These are phyloP conservation scores for Aspergillus pseudoterreus DNA, from an alignment of 2,329 filamentous ascomycete genomes.

Conservation along the genomic window DNA sequence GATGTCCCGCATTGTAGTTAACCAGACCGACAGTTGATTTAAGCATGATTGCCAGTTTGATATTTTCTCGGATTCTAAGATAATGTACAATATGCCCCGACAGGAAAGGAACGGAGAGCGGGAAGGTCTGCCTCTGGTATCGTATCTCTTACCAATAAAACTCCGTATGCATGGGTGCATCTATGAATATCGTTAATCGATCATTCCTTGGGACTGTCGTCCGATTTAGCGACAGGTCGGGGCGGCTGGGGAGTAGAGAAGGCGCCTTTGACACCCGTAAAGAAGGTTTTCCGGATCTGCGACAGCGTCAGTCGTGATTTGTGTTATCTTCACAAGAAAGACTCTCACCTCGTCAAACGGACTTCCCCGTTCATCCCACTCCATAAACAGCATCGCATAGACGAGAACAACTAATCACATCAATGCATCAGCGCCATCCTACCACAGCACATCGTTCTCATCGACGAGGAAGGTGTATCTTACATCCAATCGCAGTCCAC, in stretches of 20 bases:
- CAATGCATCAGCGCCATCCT: background rate
- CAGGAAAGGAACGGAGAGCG: background rate
- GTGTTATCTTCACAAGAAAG: background rate
- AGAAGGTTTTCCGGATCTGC: conserved; percentile 33
- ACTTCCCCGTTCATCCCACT: conserved; percentile 40
- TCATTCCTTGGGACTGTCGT: conserved; percentile 12
- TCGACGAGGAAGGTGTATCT: conserved; percentile 15
- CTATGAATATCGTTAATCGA: background rate
- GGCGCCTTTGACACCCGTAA: conserved; percentile 26
- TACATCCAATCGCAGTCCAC: conserved; percentile 52
- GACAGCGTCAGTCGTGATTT: background rate
- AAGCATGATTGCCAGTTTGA: background rate
- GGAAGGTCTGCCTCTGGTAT: background rate
- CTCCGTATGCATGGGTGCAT: background rate
- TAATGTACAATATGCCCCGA: conserved; percentile 3
- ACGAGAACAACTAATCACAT: conserved; percentile 33
- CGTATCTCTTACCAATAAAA: background rate
- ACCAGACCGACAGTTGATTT: background rate
- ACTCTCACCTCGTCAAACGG: conserved; percentile 40
- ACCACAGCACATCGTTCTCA: too few species aligned
- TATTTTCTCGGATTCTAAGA: background rate
- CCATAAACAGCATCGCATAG: conserved; percentile 44
- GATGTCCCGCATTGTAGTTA: conserved; percentile 3
- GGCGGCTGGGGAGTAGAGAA: conserved; percentile 33
- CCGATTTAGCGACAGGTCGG: conserved; percentile 18